Conservation (phyloP, 1,284 basidiomycete genomes). For the Puccinia polysora region DNA sequence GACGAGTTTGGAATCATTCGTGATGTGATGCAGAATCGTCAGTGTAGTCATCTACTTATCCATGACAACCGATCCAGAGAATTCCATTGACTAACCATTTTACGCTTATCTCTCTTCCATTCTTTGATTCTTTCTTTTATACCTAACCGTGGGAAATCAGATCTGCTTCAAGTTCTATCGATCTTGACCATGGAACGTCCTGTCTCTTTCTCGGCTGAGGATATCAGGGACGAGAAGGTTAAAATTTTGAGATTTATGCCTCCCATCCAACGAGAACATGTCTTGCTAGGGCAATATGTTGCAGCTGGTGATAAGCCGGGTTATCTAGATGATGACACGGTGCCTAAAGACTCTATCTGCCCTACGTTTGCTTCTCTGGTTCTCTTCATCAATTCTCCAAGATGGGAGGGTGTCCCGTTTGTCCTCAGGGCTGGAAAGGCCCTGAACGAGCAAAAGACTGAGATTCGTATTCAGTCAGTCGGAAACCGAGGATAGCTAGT, state of each 20-base stretch:
- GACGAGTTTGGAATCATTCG: slow-evolving; percentile 97
- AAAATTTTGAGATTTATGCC: slow-evolving; percentile 87
- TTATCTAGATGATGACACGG: slow-evolving; percentile 91
- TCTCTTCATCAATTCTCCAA: slow-evolving; percentile 83
- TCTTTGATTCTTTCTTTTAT: neutral
- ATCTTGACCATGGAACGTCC: slow-evolving; percentile 93
- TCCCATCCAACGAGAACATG: slow-evolving; percentile 69
- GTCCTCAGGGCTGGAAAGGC: slow-evolving; percentile 97
- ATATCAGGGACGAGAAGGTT: slow-evolving; percentile 96
- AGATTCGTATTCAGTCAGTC: slow-evolving; percentile 75
- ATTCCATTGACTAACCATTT: neutral
- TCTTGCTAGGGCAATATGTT: slow-evolving; percentile 86
- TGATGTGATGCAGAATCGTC: slow-evolving; percentile 92
- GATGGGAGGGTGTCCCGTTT: slow-evolving; percentile 97
- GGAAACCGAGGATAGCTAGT: neutral
- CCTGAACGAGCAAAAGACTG: slow-evolving; percentile 92
- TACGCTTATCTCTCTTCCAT: neutral
- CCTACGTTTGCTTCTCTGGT: slow-evolving; percentile 86
- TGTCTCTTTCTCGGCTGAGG: slow-evolving; percentile 91
- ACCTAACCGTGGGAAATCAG: slow-evolving; percentile 55
- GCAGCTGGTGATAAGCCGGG: slow-evolving; percentile 82
- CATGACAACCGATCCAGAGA: neutral
- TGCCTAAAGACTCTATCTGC: slow-evolving; percentile 81
- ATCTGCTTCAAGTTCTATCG: slow-evolving; percentile 84
- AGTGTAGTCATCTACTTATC: slow-evolving; percentile 54